A percentile compares a stretch with the other conserved stretches of the same genome.
phyloP scores from a whole-genome alignment of 2,329 filamentous ascomycete genomes.

The Beauveria bassiana region DNA sequence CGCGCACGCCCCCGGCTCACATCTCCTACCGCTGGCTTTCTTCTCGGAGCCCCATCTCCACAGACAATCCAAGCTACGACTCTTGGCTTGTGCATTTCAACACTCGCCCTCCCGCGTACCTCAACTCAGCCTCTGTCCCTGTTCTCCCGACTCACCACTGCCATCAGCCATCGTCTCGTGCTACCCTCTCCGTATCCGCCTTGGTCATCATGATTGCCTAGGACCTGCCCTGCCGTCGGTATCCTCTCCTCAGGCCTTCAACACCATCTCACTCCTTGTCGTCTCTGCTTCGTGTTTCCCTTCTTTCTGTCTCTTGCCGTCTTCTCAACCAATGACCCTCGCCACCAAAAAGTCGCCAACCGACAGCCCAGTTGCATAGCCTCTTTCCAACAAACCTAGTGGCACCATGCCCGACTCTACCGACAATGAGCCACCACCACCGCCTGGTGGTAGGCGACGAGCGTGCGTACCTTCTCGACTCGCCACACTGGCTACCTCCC shows the following conservation, averaged over 20 bases:
- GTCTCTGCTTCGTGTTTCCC: background rate
- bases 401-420: conserved; percentile 18
- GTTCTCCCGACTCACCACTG: background rate
- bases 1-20: background rate
- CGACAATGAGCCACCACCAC: conserved; percentile 15
- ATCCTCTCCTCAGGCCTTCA: background rate
- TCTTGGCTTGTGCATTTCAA: conserved; percentile 9
- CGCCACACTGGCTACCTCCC: conserved; percentile 6
- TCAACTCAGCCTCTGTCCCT: background rate
- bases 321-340: background rate
- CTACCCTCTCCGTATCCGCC: background rate
- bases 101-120: background rate
- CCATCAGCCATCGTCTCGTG: background rate
- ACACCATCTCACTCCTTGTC: too few relatives aligned
- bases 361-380: conserved; percentile 4
- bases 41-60: conserved; percentile 4
- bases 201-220: conserved; percentile 6
- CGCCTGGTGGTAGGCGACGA: conserved; percentile 23
- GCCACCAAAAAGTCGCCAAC: background rate
- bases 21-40: background rate
- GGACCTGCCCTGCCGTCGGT: background rate
- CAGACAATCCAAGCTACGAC: background rate
- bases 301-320: background rate
- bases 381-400: conserved; percentile 2
- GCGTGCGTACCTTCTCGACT: conserved; percentile 26